These are phyloP conservation scores for Termitomyces sp. DNA, from an alignment of 768 basidiomycete species.

Conservation along the genomic window DNA sequence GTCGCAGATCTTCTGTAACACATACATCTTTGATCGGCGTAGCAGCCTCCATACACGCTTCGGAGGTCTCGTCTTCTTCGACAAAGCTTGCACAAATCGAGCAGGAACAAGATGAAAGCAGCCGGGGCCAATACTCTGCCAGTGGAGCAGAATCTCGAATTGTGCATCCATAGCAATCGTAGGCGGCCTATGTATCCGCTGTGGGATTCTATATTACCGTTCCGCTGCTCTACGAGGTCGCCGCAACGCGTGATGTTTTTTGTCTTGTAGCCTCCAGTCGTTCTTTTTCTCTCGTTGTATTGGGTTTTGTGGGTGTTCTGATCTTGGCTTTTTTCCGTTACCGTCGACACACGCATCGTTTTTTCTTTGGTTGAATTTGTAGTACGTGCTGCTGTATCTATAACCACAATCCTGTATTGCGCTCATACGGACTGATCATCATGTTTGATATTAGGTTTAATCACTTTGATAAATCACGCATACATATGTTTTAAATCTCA, in stretches of 20 bases:
- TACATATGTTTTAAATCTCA: too few relatives aligned
- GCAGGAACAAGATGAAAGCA: not conserved
- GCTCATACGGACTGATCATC: not conserved
- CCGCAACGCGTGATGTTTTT: not conserved
- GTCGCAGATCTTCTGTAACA: constrained; percentile 6
- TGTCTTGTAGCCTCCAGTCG: not conserved
- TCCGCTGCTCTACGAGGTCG: constrained; percentile 9
- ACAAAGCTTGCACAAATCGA: not conserved
- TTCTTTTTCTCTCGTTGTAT: constrained; percentile 3
- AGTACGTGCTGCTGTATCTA: constrained; percentile 14
- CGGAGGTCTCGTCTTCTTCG: not conserved
- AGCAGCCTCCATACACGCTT: constrained; percentile 7
- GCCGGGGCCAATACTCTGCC: not conserved
- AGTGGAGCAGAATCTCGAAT: not conserved
- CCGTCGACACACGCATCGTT: not conserved
- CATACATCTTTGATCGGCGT: constrained; percentile 5
- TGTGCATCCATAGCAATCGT: constrained; percentile 8
- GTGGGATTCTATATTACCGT: constrained; percentile 4
- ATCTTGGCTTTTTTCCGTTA: constrained; percentile 4
- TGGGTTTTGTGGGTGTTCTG: constrained; percentile 6
- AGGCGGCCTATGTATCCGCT: constrained; percentile 7
- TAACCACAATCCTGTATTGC: constrained; percentile 2
- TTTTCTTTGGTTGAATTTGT: constrained; percentile 1
- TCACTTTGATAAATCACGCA: too few relatives aligned
- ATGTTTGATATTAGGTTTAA: not conserved